Evolutionary conservation across 202 grass and related monocot genomes (phyloP), one percentile per base, ranked within the genome.

Genomic region (Setaria italica): DNA sequence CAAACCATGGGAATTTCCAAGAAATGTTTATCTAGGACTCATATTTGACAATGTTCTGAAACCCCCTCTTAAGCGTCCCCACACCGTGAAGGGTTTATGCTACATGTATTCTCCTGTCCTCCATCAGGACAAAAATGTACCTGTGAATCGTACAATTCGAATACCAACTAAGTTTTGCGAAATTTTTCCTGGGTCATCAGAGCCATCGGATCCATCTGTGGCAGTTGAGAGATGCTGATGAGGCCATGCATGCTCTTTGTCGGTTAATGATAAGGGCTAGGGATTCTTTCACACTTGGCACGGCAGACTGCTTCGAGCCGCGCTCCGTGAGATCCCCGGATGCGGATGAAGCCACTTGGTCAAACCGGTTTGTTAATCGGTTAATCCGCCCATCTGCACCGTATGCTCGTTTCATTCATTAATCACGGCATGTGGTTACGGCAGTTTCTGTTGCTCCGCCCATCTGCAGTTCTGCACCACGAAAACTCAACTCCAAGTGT

Each of bases 381-480:
- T 35, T 41, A 41, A 41, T 85, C 67, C 58, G 17, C 34, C 12
- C 55, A 65, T 63, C 11, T 39, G 57, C 72, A 42, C 5, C 60
- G 47, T 76, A 56, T 78, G 67, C 48, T 25, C 57, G 10, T 55
- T 56, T 11, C 15, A 8, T 50, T 37, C 16, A 70, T 70, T 77
- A 89, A 78, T 86, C 79, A 6, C 30, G 11, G 47, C 88, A 86
- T 73, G 79, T 86, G 88, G 67, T 77, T 82, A 70, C 35, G 70
- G 32, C 83, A 90, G 72, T 57, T 17, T 59, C 66, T 90, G 73
- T 46, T 80, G 70, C 20, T 80, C 42, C 68, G 16, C 9, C 21
- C 19, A 11, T 4, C 35, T 41, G 59, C 33, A 1, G 5, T 56
- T 50, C 13, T 3, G 41, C 20, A 29, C 47, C 41, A 82, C 15